Conservation (phyloP, 177 flowering plant species). For the Vitis hybrid region DNA sequence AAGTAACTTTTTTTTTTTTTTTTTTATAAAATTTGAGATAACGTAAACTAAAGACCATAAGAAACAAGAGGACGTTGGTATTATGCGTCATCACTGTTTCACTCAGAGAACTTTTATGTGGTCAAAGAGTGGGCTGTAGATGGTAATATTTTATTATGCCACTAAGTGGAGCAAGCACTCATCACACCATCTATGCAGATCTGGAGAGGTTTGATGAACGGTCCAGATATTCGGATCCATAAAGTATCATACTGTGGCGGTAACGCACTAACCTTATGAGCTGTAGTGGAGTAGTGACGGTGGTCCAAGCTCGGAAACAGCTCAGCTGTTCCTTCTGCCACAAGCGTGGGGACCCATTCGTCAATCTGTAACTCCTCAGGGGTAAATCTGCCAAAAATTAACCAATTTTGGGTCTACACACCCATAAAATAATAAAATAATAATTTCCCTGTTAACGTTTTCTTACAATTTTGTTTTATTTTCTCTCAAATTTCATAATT, state of each 20-base stretch:
- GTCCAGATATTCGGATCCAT: neutral
- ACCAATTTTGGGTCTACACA: neutral
- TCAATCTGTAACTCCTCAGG: neutral
- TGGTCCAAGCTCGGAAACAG: slow-evolving; percentile 31
- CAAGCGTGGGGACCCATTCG: slow-evolving; percentile 12
- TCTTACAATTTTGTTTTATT: neutral
- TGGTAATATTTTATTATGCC: neutral
- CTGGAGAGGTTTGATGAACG: neutral
- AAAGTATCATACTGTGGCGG: neutral
- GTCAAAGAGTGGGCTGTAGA: too few relatives aligned
- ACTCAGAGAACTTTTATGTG: too few relatives aligned
- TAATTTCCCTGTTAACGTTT: neutral
- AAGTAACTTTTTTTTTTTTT: neutral
- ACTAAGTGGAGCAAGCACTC: neutral
- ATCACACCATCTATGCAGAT: neutral
- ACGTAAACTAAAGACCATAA: neutral
- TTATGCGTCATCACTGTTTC: too few relatives aligned
- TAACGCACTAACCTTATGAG: slow-evolving; percentile 1
- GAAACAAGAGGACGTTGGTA: too few relatives aligned
- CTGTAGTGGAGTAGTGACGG: slow-evolving; percentile 28
- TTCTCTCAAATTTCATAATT: neutral
- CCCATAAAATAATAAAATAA: neutral
- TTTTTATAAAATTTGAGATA: neutral
- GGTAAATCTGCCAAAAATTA: slow-evolving; percentile 12
- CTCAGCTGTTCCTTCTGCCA: slow-evolving; percentile 24